A percentile compares a stretch with the other conserved stretches of the same genome.
Conservation (phyloP, 345 rosid genomes). For the Ceriops zippeliana region DNA sequence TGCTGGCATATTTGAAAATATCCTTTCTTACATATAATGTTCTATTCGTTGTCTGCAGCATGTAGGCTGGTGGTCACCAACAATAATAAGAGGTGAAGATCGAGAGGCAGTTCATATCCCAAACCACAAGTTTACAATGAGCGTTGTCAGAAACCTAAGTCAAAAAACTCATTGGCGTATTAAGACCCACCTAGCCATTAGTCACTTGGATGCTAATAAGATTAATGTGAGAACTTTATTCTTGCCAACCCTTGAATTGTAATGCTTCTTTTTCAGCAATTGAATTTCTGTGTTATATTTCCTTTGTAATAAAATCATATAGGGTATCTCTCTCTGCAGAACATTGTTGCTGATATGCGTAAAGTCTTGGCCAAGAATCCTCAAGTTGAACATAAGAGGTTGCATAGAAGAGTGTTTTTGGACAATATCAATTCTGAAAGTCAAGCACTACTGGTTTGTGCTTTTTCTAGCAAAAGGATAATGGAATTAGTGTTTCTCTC, state of each 20-base stretch:
- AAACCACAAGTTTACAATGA: slow-evolving; percentile 75
- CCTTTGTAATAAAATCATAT: neutral
- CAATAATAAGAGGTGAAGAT: slow-evolving; percentile 79
- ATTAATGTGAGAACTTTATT: slow-evolving; percentile 53
- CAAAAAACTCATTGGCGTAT: slow-evolving; percentile 92
- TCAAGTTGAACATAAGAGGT: slow-evolving; percentile 79
- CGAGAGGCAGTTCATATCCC: slow-evolving; percentile 92
- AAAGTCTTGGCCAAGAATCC: slow-evolving; percentile 85
- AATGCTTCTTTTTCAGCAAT: neutral
- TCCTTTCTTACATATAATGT: neutral
- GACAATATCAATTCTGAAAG: slow-evolving; percentile 65
- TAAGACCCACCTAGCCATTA: slow-evolving; percentile 78
- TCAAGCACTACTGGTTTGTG: slow-evolving; percentile 70
- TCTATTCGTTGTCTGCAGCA: slow-evolving; percentile 14
- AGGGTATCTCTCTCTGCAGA: slow-evolving; percentile 34
- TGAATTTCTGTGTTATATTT: neutral
- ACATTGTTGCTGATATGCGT: slow-evolving; percentile 83
- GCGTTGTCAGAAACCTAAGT: slow-evolving; percentile 74
- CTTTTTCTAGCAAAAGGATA: slow-evolving; percentile 12
- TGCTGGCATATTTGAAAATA: neutral
- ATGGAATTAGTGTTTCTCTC: neutral
- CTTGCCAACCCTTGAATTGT: slow-evolving; percentile 11
- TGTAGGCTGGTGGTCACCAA: slow-evolving; percentile 89
- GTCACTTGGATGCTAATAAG: slow-evolving; percentile 78
- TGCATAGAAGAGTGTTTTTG: slow-evolving; percentile 81